Conservation (phyloP, 2,329 filamentous ascomycete species). For the Amauroascus verrucosus region DNA sequence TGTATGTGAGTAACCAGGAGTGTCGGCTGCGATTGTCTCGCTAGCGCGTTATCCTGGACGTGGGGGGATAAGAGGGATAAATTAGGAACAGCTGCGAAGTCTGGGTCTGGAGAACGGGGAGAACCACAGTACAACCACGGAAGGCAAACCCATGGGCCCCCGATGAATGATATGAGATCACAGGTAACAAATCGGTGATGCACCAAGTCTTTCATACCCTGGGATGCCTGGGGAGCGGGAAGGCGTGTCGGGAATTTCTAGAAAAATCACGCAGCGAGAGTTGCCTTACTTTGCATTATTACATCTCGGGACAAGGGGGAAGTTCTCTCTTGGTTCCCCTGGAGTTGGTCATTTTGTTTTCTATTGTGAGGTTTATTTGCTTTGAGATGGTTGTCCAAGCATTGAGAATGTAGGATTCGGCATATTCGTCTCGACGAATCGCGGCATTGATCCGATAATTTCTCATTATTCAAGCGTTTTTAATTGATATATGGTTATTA, state of each 20-base stretch:
- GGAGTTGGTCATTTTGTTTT: background rate
- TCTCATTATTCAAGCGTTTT: background rate
- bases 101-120: background rate
- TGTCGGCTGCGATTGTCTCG: background rate
- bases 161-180: background rate
- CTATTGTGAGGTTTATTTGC: background rate
- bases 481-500: background rate
- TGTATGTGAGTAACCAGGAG: background rate
- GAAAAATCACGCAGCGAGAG: conserved; percentile 3
- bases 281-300: background rate
- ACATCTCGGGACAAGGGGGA: background rate
- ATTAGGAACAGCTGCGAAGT: background rate
- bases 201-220: too few species aligned
- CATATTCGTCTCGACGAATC: background rate
- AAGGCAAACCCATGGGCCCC: background rate
- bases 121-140: conserved; percentile 2
- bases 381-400: background rate
- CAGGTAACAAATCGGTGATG: too few species aligned
- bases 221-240: background rate
- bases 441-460: background rate
- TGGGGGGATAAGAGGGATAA: too few species aligned
- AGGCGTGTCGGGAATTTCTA: background rate
- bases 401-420: background rate
- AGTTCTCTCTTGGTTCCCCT: background rate
- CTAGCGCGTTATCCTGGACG: background rate